Conservation (phyloP, 345 rosid species). For the Sapria himalayana region DNA sequence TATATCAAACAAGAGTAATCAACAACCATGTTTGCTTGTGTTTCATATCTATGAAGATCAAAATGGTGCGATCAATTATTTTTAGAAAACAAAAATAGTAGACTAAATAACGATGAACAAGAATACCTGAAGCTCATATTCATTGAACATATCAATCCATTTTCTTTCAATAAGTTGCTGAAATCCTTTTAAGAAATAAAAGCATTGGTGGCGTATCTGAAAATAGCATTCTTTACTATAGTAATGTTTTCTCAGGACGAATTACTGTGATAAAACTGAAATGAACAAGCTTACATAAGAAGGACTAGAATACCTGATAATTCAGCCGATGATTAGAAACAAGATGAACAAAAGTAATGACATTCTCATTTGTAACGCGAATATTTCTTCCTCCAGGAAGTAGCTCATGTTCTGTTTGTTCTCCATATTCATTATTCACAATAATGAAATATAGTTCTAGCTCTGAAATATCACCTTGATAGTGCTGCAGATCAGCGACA, state of each 20-base stretch:
- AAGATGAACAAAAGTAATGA: slow-evolving; percentile 75
- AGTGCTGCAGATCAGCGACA: slow-evolving; percentile 51
- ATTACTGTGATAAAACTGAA: slow-evolving; percentile 1
- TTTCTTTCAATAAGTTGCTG: slow-evolving; percentile 86
- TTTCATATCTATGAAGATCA: too few relatives aligned
- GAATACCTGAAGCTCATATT: slow-evolving; percentile 90
- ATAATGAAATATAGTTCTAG: slow-evolving; percentile 86
- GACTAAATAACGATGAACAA: slow-evolving; percentile 1
- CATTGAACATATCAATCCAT: slow-evolving; percentile 96
- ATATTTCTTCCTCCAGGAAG: slow-evolving; percentile 66
- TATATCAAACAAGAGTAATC: too few relatives aligned
- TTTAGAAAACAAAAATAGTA: too few relatives aligned
- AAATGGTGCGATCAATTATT: too few relatives aligned
- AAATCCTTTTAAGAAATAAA: slow-evolving; percentile 83
- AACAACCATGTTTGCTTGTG: too few relatives aligned
- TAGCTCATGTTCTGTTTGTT: slow-evolving; percentile 85
- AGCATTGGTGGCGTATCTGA: slow-evolving; percentile 92
- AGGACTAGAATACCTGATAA: slow-evolving; percentile 36
- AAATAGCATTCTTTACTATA: slow-evolving; percentile 5
- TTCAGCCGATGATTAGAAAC: slow-evolving; percentile 94
- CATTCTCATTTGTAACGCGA: slow-evolving; percentile 77
- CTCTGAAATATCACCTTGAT: slow-evolving; percentile 53
- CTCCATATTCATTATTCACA: slow-evolving; percentile 92
- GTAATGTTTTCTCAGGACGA: slow-evolving; percentile 2
- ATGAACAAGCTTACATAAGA: slow-evolving; percentile 2